A percentile compares a stretch with the other conserved stretches of the same genome.
These are phyloP conservation scores for Cudoniella acicularis DNA, from an alignment of 495 filamentous ascomycete genomes.

Conservation along the genomic window DNA sequence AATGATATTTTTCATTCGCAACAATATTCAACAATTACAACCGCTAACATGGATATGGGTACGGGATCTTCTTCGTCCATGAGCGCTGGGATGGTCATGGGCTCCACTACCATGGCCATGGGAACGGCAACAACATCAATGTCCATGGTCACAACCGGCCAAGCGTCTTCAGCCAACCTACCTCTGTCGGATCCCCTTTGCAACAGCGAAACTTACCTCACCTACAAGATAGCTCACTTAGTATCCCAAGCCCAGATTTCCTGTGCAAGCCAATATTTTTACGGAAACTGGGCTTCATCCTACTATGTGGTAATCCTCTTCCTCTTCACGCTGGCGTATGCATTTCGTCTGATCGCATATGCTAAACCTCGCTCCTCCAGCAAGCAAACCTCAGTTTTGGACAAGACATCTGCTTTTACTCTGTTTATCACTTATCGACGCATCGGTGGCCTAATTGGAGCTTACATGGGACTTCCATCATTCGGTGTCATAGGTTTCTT, in stretches of 20 bases:
- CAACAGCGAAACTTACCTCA: slow-evolving; percentile 30
- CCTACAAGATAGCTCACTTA: slow-evolving; percentile 31
- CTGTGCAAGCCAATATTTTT: slow-evolving; percentile 30
- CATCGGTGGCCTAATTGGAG: slow-evolving; percentile 15
- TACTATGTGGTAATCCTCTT: slow-evolving; percentile 30
- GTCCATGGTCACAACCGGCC: slow-evolving; percentile 8
- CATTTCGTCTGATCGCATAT: neutral
- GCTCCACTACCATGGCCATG: too few species aligned
- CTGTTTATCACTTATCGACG: slow-evolving; percentile 31
- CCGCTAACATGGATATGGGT: too few species aligned
- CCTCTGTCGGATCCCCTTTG: slow-evolving; percentile 34
- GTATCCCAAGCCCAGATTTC: slow-evolving; percentile 30
- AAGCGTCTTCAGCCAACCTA: slow-evolving; percentile 21
- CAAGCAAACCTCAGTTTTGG: neutral
- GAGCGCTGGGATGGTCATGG: too few species aligned
- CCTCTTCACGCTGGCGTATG: slow-evolving; percentile 23
- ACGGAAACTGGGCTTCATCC: slow-evolving; percentile 34
- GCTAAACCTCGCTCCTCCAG: neutral
- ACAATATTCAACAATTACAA: too few species aligned
- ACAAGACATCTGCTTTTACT: slow-evolving; percentile 21
- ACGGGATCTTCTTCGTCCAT: too few species aligned
- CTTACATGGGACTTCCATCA: slow-evolving; percentile 2
- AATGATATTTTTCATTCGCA: too few species aligned
- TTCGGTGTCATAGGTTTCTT: slow-evolving; percentile 27
- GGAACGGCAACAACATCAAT: slow-evolving; percentile 16